Conservation (phyloP, 2,329 filamentous ascomycete genomes). For the Exophiala sideris region DNA sequence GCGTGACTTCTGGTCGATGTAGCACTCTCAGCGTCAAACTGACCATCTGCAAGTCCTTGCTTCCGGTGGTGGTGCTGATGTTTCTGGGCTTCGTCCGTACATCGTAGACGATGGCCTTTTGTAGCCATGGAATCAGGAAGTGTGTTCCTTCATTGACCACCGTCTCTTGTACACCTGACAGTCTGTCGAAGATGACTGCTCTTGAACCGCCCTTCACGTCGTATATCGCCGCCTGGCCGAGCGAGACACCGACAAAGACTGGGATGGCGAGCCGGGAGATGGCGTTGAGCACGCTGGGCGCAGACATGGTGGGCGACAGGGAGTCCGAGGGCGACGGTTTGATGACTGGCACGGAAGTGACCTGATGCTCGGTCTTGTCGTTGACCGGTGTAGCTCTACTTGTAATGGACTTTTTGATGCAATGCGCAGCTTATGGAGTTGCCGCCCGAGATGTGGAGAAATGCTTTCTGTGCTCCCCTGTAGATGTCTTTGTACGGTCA, state of each 20-base stretch:
- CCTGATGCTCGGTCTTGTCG: neutral
- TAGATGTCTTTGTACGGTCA: neutral
- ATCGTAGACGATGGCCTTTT: constrained; percentile 91
- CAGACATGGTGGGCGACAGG: constrained; percentile 13
- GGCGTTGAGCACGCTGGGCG: constrained; percentile 52
- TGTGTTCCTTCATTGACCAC: constrained; percentile 97
- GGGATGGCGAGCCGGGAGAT: constrained; percentile 72
- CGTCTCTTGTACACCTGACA: constrained; percentile 85
- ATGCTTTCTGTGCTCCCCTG: neutral
- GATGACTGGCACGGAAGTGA: neutral
- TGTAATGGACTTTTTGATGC: constrained; percentile 7
- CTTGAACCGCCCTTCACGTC: constrained; percentile 93
- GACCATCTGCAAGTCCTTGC: constrained; percentile 99
- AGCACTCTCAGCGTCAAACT: constrained; percentile 94
- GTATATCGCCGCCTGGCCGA: constrained; percentile 81
- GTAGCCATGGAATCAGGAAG: constrained; percentile 93
- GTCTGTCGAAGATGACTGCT: constrained; percentile 95
- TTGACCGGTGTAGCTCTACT: neutral
- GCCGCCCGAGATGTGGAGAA: neutral
- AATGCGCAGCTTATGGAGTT: neutral
- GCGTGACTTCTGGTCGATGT: constrained; percentile 88
- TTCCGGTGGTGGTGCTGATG: constrained; percentile 94
- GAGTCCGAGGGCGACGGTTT: neutral
- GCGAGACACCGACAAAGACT: constrained; percentile 62
- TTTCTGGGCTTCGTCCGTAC: constrained; percentile 96